Conservation (phyloP, 192 early-diverging fungal species). For the Lobosporangium transversale region DNA sequence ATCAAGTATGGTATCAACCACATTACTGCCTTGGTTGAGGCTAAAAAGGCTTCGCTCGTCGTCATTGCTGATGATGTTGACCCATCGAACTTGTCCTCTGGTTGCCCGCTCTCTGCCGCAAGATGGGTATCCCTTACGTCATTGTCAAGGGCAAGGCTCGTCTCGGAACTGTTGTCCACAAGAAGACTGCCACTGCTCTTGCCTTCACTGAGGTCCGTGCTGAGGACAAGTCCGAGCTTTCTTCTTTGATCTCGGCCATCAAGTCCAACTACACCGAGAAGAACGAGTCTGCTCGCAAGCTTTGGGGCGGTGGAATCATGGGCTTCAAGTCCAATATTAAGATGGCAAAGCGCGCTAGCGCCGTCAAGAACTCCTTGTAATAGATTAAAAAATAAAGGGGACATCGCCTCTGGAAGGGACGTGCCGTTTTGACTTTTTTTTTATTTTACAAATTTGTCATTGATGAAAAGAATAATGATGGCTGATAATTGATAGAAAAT, state of each 20-base stretch:
- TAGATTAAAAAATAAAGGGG: background rate
- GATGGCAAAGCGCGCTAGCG: constrained; percentile 79
- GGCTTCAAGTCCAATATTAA: constrained; percentile 90
- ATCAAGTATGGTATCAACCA: constrained; percentile 99
- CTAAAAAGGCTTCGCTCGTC: constrained; percentile 98
- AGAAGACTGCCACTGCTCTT: constrained; percentile 99
- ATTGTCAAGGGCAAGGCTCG: constrained; percentile 99
- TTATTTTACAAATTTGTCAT: too few species aligned
- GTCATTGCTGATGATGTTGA: constrained; percentile 99
- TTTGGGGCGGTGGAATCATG: constrained; percentile 99
- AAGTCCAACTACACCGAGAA: constrained; percentile 98
- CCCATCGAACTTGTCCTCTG: constrained; percentile 99
- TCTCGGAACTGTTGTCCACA: constrained; percentile 98
- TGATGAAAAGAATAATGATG: background rate
- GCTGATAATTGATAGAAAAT: background rate
- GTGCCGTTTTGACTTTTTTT: too few species aligned
- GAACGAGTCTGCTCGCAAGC: constrained; percentile 87
- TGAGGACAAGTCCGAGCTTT: constrained; percentile 95
- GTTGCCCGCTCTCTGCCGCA: constrained; percentile 99
- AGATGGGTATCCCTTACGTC: constrained; percentile 99
- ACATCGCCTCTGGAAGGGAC: too few species aligned
- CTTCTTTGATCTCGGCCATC: constrained; percentile 87
- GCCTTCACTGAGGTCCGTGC: constrained; percentile 93
- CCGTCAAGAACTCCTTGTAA: constrained; percentile 57
- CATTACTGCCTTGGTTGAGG: constrained; percentile 96